A percentile compares a stretch with the other conserved stretches of the same genome.
These are phyloP conservation scores for Lolium multiflorum DNA, from an alignment of 176 grass and related monocot genomes.

Conservation along the genomic window DNA sequence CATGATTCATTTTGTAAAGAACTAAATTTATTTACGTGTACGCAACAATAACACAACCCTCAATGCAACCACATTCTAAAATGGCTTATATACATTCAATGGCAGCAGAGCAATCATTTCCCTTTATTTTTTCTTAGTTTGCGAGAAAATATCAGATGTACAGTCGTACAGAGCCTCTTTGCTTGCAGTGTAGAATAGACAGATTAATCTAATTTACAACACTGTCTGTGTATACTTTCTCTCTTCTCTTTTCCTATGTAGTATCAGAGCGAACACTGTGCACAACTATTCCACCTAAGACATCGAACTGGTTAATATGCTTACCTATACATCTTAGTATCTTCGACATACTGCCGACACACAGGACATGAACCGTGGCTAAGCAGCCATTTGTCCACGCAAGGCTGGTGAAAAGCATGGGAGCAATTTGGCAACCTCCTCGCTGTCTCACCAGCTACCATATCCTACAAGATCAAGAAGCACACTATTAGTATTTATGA, in stretches of 20 bases:
- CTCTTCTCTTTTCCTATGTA: neutral
- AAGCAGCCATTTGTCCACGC: slow-evolving; percentile 84
- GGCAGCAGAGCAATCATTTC: neutral
- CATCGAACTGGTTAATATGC: neutral
- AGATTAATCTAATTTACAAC: slow-evolving; percentile 38
- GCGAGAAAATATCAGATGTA: slow-evolving; percentile 1
- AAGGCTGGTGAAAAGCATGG: slow-evolving; percentile 75
- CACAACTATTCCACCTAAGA: slow-evolving; percentile 6
- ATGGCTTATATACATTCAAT: neutral
- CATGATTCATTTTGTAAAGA: too few relatives aligned
- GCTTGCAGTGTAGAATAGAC: slow-evolving; percentile 7
- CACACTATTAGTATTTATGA: slow-evolving; percentile 15
- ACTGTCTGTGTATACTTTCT: neutral
- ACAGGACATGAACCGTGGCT: slow-evolving; percentile 77
- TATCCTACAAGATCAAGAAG: slow-evolving; percentile 1
- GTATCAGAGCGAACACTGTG: slow-evolving; percentile 23
- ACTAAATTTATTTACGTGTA: too few relatives aligned
- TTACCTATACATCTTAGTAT: slow-evolving; percentile 31
- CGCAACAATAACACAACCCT: neutral
- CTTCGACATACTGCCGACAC: slow-evolving; percentile 70
- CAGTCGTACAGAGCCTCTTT: neutral
- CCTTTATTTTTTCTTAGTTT: neutral
- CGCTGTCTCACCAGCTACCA: slow-evolving; percentile 62
- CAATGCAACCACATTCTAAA: neutral
- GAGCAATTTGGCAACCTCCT: slow-evolving; percentile 73